Evolutionary conservation across 768 basidiomycete genomes (phyloP), one percentile per base, ranked within the genome.

Genomic region (Lanmaoa pseudosensibilis): DNA sequence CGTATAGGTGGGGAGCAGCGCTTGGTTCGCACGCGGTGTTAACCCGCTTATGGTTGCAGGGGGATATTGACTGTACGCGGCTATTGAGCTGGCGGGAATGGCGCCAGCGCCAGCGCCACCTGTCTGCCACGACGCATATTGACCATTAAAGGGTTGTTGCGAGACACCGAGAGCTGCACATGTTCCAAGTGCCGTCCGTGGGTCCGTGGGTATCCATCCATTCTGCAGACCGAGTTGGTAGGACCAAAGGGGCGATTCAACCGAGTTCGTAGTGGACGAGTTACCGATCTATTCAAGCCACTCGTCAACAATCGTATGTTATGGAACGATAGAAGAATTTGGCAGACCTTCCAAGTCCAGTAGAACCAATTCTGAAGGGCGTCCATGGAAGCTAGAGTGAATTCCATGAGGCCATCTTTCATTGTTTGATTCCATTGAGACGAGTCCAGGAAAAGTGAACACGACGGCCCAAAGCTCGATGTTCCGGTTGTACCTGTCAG

Each of bases 161-260:
- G 71, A 49, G 7, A 75, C 74, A 21, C 83, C 86, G 15, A 88
- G 70, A 4, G 78, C 73, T 23, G 65, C 74, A 69, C 94, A 97
- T 41, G 79, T 69, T 65, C 94, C 92, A n/a, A 77, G 58, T 25
- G 84, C 80, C 6, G 62, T 70, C 43, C 90, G 77, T 18, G 91
- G 91, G 77, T 94, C 88, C 2, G 69, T 67, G 8, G 92, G 90
- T 38, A 92, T 83, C 85, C 88, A 92, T 30, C 91, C 92, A 51
- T 88, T 77, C 56, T 81, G 74, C 46, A 93, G 82, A 10, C 83
- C 80, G 67, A 87, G 82, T 64, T 83, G 73, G 73, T 89, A 90
- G 19, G 84, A 84, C 88, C 88, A 90, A 60, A 85, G 73, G 1
- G 86, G 85, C 9, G 80, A 67, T 57, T 80, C 72, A 6, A 83